Evolutionary conservation across 2,329 filamentous ascomycete genomes (phyloP).

Genomic region (Calonectria hawksworthii): DNA sequence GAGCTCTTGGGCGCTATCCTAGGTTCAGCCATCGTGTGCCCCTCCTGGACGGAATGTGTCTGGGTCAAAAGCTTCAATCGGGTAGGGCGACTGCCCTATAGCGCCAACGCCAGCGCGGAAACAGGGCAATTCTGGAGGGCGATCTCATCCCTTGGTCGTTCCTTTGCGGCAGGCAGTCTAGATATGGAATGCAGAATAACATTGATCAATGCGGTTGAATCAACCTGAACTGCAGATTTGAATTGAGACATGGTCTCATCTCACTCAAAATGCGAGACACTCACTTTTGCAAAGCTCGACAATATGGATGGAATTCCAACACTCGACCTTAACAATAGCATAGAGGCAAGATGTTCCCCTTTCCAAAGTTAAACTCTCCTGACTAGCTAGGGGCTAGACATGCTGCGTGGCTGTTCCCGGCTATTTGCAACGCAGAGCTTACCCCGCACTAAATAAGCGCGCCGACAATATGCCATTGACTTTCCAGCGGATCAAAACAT

Average conservation of each 20-base stretch:
- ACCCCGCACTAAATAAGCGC: background rate
- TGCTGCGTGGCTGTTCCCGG: background rate
- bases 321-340: background rate
- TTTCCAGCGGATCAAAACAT: background rate
- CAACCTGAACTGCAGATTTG: background rate
- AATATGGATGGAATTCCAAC: background rate
- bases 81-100: background rate
- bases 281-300: background rate
- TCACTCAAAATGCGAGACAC: too few species aligned
- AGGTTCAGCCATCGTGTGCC: background rate
- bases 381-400: background rate
- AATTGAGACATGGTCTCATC: too few species aligned
- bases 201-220: background rate
- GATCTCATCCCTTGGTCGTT: background rate
- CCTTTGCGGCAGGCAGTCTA: background rate
- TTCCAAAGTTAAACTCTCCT: background rate
- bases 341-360: background rate
- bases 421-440: background rate
- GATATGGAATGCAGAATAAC: background rate
- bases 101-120: background rate
- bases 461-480: conserved; percentile 2
- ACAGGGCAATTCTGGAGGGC: background rate
- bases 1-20: background rate
- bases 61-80: background rate
- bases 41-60: background rate